Conservation (phyloP, 2,329 filamentous ascomycete species). For the Exophiala bonariae region DNA sequence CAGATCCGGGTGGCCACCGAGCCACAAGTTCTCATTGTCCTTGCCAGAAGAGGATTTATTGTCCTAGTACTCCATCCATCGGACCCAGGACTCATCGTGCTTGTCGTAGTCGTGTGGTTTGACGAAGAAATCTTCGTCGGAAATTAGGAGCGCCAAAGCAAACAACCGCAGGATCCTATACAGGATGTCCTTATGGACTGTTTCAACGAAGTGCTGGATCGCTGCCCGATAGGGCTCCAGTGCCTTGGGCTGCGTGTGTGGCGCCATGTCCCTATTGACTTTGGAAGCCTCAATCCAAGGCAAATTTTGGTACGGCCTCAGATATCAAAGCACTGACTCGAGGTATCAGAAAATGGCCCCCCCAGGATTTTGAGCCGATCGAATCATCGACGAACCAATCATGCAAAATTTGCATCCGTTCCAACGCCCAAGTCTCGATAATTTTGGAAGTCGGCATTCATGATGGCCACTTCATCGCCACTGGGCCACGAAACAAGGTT, state of each 20-base stretch:
- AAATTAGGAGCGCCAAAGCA: slow-evolving; percentile 60
- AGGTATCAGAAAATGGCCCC: too few relatives aligned
- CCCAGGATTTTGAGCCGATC: too few relatives aligned
- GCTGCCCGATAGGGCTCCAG: slow-evolving; percentile 50
- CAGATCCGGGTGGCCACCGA: slow-evolving; percentile 56
- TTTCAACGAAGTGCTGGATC: slow-evolving; percentile 56
- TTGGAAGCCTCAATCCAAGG: slow-evolving; percentile 11
- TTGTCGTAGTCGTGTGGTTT: slow-evolving; percentile 59
- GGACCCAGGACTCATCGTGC: slow-evolving; percentile 61
- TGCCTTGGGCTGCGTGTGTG: slow-evolving; percentile 1
- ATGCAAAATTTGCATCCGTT: background rate
- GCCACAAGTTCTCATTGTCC: slow-evolving; percentile 43
- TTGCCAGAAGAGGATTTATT: slow-evolving; percentile 47
- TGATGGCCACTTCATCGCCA: background rate
- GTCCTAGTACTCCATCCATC: slow-evolving; percentile 61
- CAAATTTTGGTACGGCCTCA: too few relatives aligned
- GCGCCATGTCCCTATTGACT: slow-evolving; percentile 1
- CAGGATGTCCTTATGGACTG: slow-evolving; percentile 6
- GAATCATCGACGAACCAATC: too few relatives aligned
- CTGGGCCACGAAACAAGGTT: background rate
- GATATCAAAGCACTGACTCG: too few relatives aligned
- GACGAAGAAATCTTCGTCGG: slow-evolving; percentile 59
- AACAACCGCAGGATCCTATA: slow-evolving; percentile 55
- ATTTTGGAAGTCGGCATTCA: background rate
- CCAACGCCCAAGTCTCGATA: background rate